These are phyloP conservation scores for Aureobasidium sp. DNA, from an alignment of 2,329 filamentous ascomycete genomes.

Conservation along the genomic window DNA sequence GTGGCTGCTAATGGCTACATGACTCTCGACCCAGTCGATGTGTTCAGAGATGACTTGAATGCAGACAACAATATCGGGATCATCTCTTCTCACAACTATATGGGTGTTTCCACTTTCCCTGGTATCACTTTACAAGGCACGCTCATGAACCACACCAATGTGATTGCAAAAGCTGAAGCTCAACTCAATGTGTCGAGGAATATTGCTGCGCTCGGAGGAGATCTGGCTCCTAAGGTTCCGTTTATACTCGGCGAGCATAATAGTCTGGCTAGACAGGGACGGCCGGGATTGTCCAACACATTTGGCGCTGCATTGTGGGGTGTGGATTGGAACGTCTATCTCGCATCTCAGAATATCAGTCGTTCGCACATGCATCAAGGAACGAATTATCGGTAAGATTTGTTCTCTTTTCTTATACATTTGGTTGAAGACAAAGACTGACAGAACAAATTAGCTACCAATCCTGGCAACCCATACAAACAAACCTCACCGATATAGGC, in stretches of 20 bases:
- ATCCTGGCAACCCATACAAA: constrained; percentile 53
- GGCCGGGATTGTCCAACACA: constrained; percentile 54
- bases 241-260: constrained; percentile 57
- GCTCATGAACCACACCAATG: constrained; percentile 56
- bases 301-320: constrained; percentile 61
- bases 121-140: constrained; percentile 57
- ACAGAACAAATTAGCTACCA: constrained; percentile 29
- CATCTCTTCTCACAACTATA: constrained; percentile 56
- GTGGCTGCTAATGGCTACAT: constrained; percentile 31
- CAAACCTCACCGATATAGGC: constrained; percentile 42
- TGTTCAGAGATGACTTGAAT: constrained; percentile 50
- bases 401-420: neutral
- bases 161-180: constrained; percentile 40
- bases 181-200: constrained; percentile 43
- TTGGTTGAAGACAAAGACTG: neutral
- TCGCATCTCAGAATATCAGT: constrained; percentile 48
- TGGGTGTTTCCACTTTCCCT: constrained; percentile 50
- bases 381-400: constrained; percentile 46
- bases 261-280: constrained; percentile 55
- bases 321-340: constrained; percentile 55
- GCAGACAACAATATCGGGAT: constrained; percentile 43
- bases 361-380: constrained; percentile 59
- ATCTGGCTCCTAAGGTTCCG: constrained; percentile 33
- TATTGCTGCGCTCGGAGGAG: constrained; percentile 32
- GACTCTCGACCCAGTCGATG: constrained; percentile 40